These are phyloP conservation scores for Austropuccinia psidii DNA, from an alignment of 1,284 basidiomycete species.

Conservation along the genomic window DNA sequence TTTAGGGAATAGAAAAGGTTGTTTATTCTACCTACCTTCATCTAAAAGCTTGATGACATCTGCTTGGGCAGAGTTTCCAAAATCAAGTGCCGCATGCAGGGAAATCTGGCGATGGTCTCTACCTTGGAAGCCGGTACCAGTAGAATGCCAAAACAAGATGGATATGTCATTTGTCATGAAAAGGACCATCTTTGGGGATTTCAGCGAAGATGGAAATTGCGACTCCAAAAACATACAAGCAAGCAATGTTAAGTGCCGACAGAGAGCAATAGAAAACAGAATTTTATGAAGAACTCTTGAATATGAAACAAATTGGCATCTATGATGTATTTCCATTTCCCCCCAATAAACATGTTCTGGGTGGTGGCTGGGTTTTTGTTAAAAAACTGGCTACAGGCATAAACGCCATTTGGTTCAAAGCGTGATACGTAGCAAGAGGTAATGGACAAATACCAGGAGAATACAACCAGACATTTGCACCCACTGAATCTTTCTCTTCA, in stretches of 20 bases:
- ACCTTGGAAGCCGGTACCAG: no score
- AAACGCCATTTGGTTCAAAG: neutral
- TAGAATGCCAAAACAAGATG: no score
- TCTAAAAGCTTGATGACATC: neutral
- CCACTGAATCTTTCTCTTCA: neutral
- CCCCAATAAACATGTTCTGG: neutral
- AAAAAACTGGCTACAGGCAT: neutral
- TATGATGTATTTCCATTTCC: neutral
- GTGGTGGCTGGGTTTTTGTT: neutral
- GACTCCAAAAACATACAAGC: no score
- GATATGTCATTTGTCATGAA: no score
- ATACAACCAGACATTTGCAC: neutral
- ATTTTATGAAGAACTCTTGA: neutral
- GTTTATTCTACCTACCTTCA: constrained; percentile 1
- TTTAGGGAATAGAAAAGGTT: neutral
- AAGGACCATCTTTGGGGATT: no score
- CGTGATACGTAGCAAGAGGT: neutral
- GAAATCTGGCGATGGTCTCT: no score
- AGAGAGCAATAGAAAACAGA: neutral
- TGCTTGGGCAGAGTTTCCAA: no score
- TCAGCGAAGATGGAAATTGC: no score
- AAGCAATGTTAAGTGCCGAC: no score
- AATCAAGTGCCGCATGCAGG: no score
- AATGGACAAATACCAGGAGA: neutral
- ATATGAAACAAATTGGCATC: neutral